These are phyloP conservation scores for Nephelium lappaceum DNA, from an alignment of 345 rosid genomes.

Conservation along the genomic window DNA sequence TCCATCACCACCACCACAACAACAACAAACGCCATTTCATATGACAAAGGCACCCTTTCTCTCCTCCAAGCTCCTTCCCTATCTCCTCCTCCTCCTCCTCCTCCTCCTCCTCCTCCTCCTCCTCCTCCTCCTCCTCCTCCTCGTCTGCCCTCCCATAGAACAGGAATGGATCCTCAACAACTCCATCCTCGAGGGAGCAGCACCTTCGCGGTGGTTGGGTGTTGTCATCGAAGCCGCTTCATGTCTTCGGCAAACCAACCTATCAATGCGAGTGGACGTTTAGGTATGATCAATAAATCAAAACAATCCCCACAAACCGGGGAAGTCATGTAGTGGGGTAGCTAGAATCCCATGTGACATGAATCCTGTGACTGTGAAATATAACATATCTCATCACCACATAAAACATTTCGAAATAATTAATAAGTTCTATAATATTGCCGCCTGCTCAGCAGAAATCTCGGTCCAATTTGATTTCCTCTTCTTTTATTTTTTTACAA, in stretches of 20 bases:
- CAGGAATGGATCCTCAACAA: constrained; percentile 48
- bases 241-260: constrained; percentile 61
- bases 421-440: background rate
- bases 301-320: background rate
- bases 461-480: background rate
- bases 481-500: no score
- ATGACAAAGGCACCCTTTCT: no score
- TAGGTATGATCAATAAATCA: no score
- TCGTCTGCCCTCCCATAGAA: constrained; percentile 23
- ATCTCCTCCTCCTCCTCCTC: no score
- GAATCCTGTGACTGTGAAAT: background rate
- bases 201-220: constrained; percentile 72
- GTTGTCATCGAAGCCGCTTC: constrained; percentile 81
- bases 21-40: constrained; percentile 30
- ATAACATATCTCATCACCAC: no score
- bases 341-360: background rate
- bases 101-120: no score
- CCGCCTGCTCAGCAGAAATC: background rate
- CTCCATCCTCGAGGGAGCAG: constrained; percentile 56
- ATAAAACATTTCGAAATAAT: no score
- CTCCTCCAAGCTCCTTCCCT: background rate
- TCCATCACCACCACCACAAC: constrained; percentile 32
- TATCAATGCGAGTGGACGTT: constrained; percentile 73
- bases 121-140: no score
- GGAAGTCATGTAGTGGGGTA: background rate